Evolutionary conservation across 2,329 filamentous ascomycete genomes (phyloP).

Genomic region (Beauveria australis): DNA sequence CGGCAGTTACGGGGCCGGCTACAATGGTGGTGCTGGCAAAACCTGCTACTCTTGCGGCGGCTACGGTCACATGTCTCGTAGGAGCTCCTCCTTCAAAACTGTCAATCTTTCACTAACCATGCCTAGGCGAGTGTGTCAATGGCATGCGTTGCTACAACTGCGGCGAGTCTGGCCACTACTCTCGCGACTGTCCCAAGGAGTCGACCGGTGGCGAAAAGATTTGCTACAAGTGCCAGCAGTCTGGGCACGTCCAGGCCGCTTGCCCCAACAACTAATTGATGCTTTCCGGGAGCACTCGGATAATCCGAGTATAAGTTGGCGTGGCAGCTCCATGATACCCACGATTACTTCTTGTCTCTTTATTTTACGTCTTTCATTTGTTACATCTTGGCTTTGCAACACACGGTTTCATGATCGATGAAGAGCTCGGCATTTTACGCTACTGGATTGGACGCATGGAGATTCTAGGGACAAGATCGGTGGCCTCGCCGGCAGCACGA

Average conservation of each 20-base stretch:
- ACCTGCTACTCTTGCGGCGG: conserved; percentile 99
- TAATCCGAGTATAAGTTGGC: conserved; percentile 22
- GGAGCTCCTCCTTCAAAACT: conserved; percentile 18
- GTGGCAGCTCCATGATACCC: conserved; percentile 36
- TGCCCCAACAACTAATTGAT: conserved; percentile 70
- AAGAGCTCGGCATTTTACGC: conserved; percentile 7
- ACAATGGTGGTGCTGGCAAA: conserved; percentile 53
- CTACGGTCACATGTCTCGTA: conserved; percentile 89
- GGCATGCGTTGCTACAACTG: conserved; percentile 99
- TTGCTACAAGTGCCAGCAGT: conserved; percentile 90
- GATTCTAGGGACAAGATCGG: conserved; percentile 8
- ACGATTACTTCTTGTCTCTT: conserved; percentile 24
- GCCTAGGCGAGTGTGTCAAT: conserved; percentile 81
- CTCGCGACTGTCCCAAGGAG: conserved; percentile 92
- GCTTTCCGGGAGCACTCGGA: conserved; percentile 15
- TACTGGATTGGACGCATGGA: not conserved
- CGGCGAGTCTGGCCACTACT: conserved; percentile 86
- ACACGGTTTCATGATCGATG: conserved; percentile 6
- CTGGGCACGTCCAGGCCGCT: conserved; percentile 84
- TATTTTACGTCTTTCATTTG: conserved; percentile 19
- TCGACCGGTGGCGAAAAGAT: conserved; percentile 81
- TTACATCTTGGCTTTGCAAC: conserved; percentile 6
- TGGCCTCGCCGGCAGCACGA: conserved; percentile 3
- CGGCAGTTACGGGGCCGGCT: conserved; percentile 38
- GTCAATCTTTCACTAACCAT: conserved; percentile 14